Percentiles rank a stretch among this genome's conserved stretches.
Conservation (phyloP, 208 protist species). For the Herpetomonas samuelpessoai region DNA sequence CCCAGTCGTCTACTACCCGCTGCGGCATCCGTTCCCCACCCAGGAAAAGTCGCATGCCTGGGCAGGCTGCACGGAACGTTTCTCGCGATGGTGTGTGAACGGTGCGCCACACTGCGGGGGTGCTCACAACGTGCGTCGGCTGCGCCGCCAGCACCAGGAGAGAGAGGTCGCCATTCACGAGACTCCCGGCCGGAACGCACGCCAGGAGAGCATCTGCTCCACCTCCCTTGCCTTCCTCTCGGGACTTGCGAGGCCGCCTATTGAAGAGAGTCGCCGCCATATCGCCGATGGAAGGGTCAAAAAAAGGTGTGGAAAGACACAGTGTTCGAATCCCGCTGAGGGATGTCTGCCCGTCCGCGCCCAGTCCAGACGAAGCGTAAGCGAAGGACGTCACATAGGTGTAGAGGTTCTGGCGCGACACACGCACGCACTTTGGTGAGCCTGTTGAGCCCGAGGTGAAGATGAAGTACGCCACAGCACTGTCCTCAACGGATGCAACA, state of each 20-base stretch:
- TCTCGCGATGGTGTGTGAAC: neutral
- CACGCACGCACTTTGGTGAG: conserved; percentile 48
- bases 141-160: conserved; percentile 11
- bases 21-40: conserved; percentile 50
- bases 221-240: conserved; percentile 7
- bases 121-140: conserved; percentile 54
- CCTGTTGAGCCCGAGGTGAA: conserved; percentile 65
- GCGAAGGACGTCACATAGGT: conserved; percentile 41
- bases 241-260: too few species aligned
- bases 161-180: conserved; percentile 23
- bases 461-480: conserved; percentile 45
- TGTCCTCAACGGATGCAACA: conserved; percentile 4
- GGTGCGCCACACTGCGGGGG: conserved; percentile 36
- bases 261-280: conserved; percentile 6
- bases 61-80: neutral
- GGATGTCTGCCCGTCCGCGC: too few species aligned
- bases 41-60: conserved; percentile 35
- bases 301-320: conserved; percentile 50
- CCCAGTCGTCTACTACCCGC: conserved; percentile 30
- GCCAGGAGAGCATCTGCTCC: conserved; percentile 25
- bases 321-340: conserved; percentile 18
- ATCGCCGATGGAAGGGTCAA: conserved; percentile 67
- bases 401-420: conserved; percentile 32
- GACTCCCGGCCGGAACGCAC: conserved; percentile 15
- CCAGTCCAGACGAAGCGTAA: conserved; percentile 20